These are phyloP conservation scores for Suillus plorans DNA, from an alignment of 768 basidiomycete genomes.

Conservation along the genomic window DNA sequence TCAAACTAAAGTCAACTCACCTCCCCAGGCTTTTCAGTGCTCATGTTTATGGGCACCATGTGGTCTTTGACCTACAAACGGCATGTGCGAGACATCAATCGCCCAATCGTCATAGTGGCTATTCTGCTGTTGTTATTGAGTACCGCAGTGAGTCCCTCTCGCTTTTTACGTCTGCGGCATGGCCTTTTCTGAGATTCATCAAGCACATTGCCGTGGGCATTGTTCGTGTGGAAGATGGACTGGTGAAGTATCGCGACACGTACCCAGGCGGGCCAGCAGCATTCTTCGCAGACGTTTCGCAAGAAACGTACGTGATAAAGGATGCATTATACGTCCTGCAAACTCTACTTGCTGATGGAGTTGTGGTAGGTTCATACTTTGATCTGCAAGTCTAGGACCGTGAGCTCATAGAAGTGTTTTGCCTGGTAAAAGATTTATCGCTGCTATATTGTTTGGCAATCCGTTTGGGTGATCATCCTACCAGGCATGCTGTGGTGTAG, in stretches of 20 bases:
- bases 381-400: background rate
- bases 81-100: slow-evolving; percentile 5
- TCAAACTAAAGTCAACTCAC: background rate
- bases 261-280: background rate
- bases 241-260: background rate
- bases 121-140: slow-evolving; percentile 21
- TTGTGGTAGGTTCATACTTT: background rate
- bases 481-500: background rate
- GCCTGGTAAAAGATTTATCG: background rate
- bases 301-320: background rate
- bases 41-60: background rate
- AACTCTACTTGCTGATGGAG: background rate
- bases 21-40: background rate
- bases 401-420: background rate
- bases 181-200: background rate
- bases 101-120: slow-evolving; percentile 14
- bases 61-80: background rate
- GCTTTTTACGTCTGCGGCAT: background rate
- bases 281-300: background rate
- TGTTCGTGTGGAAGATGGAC: background rate
- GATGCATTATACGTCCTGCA: background rate
- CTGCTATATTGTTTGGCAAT: background rate
- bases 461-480: background rate
- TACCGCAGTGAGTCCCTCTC: slow-evolving; percentile 13
- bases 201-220: background rate